Evolutionary conservation across 2,329 filamentous ascomycete species (phyloP).

Genomic region (Fusarium abutilonis): DNA sequence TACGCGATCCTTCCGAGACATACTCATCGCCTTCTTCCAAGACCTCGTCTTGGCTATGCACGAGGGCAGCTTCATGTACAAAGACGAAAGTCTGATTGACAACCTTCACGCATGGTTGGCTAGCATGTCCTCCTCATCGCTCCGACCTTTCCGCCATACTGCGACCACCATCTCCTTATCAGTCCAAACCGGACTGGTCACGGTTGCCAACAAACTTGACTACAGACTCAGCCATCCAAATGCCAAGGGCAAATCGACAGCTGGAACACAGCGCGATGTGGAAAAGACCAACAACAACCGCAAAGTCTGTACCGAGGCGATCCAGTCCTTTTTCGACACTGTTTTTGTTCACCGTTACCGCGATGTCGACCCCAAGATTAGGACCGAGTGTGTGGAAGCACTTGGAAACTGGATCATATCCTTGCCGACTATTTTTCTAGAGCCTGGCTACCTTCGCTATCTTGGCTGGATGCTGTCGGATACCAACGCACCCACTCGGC

Average conservation of each 20-base stretch:
- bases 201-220: slow-evolving; percentile 75
- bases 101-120: slow-evolving; percentile 91
- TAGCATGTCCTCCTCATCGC: slow-evolving; percentile 86
- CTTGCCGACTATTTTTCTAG: slow-evolving; percentile 88
- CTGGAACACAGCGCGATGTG: slow-evolving; percentile 76
- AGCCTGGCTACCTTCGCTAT: slow-evolving; percentile 90
- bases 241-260: slow-evolving; percentile 80
- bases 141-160: slow-evolving; percentile 93
- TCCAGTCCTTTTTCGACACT: slow-evolving; percentile 89
- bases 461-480: slow-evolving; percentile 96
- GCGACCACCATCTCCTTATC: slow-evolving; percentile 85
- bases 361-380: slow-evolving; percentile 89
- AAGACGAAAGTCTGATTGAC: slow-evolving; percentile 79
- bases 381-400: slow-evolving; percentile 86
- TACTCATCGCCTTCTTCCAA: slow-evolving; percentile 81
- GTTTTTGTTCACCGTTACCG: slow-evolving; percentile 96
- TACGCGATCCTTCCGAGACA: slow-evolving; percentile 79
- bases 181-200: slow-evolving; percentile 80
- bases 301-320: slow-evolving; percentile 73
- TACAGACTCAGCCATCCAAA: slow-evolving; percentile 76
- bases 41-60: slow-evolving; percentile 81
- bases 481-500: slow-evolving; percentile 74
- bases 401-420: slow-evolving; percentile 88
- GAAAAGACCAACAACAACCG: slow-evolving; percentile 75
- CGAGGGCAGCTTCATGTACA: slow-evolving; percentile 83